Conservation (phyloP, 2,329 filamentous ascomycete species). For the Sporothrix mexicana region DNA sequence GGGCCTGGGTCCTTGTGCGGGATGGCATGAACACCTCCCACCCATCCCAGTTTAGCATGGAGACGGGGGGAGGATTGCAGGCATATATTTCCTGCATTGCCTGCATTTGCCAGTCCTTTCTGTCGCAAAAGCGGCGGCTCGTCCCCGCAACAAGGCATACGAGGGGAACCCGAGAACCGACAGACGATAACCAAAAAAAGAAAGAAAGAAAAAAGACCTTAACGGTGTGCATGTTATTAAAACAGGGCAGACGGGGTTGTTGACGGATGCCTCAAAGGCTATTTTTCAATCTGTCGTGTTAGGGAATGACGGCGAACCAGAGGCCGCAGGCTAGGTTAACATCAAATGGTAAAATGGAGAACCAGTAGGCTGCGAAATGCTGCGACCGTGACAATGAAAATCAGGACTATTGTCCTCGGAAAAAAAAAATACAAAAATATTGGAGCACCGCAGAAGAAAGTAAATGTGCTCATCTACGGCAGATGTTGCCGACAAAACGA, state of each 20-base stretch:
- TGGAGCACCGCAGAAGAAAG: neutral
- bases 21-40: conserved; percentile 19
- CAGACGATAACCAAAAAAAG: neutral
- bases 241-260: conserved; percentile 8
- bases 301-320: neutral
- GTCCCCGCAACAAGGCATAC: neutral
- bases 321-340: neutral
- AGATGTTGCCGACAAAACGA: neutral
- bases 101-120: neutral
- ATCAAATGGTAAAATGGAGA: neutral
- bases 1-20: neutral
- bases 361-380: neutral
- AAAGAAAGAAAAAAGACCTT: neutral
- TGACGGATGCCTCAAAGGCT: no score
- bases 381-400: no score
- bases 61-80: neutral
- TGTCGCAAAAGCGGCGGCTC: conserved; percentile 14
- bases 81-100: neutral
- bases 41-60: neutral
- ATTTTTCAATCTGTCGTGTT: no score
- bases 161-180: no score
- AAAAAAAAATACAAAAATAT: neutral
- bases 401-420: neutral
- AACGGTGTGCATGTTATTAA: conserved; percentile 6
- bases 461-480: neutral